Base-by-base conservation (phyloP, 805 yeast species). In the Ogataea haglerorum region DNA sequence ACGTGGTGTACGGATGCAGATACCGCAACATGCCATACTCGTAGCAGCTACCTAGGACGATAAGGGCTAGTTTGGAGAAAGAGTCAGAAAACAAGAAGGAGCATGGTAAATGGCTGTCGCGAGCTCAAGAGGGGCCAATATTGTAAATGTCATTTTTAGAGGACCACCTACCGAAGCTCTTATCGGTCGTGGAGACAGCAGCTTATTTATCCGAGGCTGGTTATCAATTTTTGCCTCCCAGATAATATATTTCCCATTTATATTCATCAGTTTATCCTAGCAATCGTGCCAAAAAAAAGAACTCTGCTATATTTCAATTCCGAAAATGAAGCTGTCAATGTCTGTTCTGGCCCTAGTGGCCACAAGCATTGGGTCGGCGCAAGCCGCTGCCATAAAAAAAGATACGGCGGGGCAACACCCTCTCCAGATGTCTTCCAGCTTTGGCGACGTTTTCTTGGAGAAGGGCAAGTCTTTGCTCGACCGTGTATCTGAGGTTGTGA, bases 401-500 rank as follows among this genome's bases (percentile, higher is more conserved):
- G 26, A 41, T 24, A 38, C 34, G 26, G 36, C 23, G 35, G 34
- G 10, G n/a, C 39, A 42, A 16, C 46, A 42, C 17, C 49, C 49
- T 5, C 10, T 40, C 22, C 15, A 30, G 28, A 15, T 39, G 16
- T 29, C 33, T 27, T 30, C 38, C 18, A 30, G 24, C 15, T 18
- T 32, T n/a, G 12, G 30, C 3, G 35, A 24, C 7, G 2, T 36
- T 10, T 27, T 40, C 12, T 4, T 29, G 3, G 18, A 23, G 13
- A 42, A 39, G 26, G 49, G 42, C 12, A 50, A 43, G 21, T 38
- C 61, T 32, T 57, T 59, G 30, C 63, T 67, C 15, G 43, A 52
- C n/a, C 46, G 75, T 40, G 80, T 80, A 38, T 67, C 81, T 14
- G 65, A 67, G 29, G 72, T 73, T 22, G 58, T 79, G 52, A 72